Conservation (phyloP, 2,329 filamentous ascomycete species). For the Penicillium oxalicum region DNA sequence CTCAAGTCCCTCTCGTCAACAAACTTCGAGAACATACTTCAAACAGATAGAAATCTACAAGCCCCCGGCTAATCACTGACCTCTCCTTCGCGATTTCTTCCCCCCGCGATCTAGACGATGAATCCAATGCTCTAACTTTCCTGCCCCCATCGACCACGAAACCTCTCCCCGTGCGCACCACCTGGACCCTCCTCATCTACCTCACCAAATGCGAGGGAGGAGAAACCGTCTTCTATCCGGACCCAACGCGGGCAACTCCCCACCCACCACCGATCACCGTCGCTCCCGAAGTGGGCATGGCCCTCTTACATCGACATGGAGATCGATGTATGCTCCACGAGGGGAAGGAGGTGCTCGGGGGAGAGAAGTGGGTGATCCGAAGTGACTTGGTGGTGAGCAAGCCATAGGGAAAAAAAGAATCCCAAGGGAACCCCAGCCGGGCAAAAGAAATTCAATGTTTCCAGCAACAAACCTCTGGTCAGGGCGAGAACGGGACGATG, state of each 20-base stretch:
- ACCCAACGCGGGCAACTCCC: slow-evolving; percentile 43
- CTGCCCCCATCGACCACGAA: slow-evolving; percentile 40
- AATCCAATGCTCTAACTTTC: slow-evolving; percentile 67
- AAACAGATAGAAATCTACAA: not conserved
- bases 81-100: not conserved
- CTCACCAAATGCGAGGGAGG: slow-evolving; percentile 79
- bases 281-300: slow-evolving; percentile 73
- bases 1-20: too few species aligned
- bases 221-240: slow-evolving; percentile 86
- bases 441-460: too few species aligned
- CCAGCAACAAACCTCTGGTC: too few species aligned
- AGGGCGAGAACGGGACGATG: too few species aligned
- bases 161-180: slow-evolving; percentile 59
- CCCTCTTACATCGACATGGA: slow-evolving; percentile 81
- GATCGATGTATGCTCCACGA: slow-evolving; percentile 86
- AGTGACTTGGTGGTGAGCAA: slow-evolving; percentile 59
- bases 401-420: too few species aligned
- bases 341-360: slow-evolving; percentile 67
- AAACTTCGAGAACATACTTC: too few species aligned
- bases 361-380: slow-evolving; percentile 87
- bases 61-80: not conserved
- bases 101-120: slow-evolving; percentile 60
- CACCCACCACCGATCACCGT: slow-evolving; percentile 62
- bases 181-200: slow-evolving; percentile 87
- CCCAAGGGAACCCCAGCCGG: too few species aligned